phyloP scores from a whole-genome alignment of 2,329 filamentous ascomycete genomes.

The Fusarium agapanthi region DNA sequence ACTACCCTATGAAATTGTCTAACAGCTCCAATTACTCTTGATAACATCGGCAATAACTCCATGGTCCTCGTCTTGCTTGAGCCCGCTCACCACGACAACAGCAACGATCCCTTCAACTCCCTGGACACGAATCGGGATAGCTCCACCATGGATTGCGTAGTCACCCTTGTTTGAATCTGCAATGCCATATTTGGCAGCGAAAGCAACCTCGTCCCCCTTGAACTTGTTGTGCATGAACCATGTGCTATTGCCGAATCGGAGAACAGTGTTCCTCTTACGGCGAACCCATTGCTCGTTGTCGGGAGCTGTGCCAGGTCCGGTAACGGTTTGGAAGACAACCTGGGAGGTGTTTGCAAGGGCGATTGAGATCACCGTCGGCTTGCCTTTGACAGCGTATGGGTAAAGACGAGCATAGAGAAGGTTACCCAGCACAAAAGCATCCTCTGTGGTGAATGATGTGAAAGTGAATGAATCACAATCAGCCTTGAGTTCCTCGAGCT shows the following conservation, averaged over 20 bases:
- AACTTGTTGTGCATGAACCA: constrained; percentile 79
- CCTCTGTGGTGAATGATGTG: constrained; percentile 66
- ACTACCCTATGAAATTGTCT: not conserved
- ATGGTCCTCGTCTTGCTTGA: constrained; percentile 82
- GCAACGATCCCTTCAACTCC: constrained; percentile 81
- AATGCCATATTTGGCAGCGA: constrained; percentile 72
- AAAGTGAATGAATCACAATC: constrained; percentile 56
- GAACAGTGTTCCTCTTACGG: constrained; percentile 76
- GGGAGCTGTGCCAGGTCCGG: constrained; percentile 71
- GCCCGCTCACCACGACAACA: constrained; percentile 77
- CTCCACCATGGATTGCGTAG: constrained; percentile 83
- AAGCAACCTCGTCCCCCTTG: constrained; percentile 68
- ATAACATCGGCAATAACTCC: constrained; percentile 77
- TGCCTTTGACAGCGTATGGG: constrained; percentile 50
- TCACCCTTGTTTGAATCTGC: constrained; percentile 62
- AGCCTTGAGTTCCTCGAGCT: constrained; percentile 45
- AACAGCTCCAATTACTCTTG: constrained; percentile 56
- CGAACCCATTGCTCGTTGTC: constrained; percentile 78
- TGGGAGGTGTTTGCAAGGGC: constrained; percentile 66
- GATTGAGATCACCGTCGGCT: constrained; percentile 70
- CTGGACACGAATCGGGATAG: constrained; percentile 74
- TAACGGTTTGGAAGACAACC: constrained; percentile 75
- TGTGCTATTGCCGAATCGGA: constrained; percentile 74
- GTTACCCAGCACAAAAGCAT: constrained; percentile 72
- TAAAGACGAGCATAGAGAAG: constrained; percentile 71